These are phyloP conservation scores for Gymnopilus junonius DNA, from an alignment of 768 basidiomycete species.

Conservation along the genomic window DNA sequence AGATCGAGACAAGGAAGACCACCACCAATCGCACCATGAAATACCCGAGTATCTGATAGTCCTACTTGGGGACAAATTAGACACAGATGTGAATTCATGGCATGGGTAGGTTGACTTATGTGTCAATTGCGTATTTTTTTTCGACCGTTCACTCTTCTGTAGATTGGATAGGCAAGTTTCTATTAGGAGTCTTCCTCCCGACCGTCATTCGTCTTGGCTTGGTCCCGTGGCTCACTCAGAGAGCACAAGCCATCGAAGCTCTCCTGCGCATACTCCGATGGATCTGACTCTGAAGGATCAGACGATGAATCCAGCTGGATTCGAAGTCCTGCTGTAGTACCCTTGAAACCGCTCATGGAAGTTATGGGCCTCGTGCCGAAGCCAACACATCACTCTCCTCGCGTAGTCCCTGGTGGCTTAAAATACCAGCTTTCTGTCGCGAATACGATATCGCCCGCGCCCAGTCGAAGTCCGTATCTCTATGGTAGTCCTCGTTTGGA, in stretches of 20 bases:
- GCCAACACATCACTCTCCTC: slow-evolving; percentile 22
- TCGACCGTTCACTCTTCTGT: neutral
- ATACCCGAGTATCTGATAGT: slow-evolving; percentile 40
- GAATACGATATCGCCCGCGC: slow-evolving; percentile 22
- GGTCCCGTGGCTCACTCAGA: slow-evolving; percentile 42
- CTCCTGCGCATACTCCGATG: slow-evolving; percentile 17
- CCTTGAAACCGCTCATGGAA: slow-evolving; percentile 35
- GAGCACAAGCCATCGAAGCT: slow-evolving; percentile 21
- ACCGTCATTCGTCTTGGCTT: slow-evolving; percentile 44
- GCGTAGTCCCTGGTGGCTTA: slow-evolving; percentile 28
- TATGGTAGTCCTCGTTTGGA: slow-evolving; percentile 32
- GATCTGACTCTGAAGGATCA: slow-evolving; percentile 25
- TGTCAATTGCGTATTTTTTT: neutral
- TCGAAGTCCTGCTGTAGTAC: slow-evolving; percentile 35
- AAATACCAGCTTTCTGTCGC: slow-evolving; percentile 21
- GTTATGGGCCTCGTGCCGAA: slow-evolving; percentile 29
- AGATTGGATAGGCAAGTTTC: slow-evolving; percentile 40
- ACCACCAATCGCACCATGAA: neutral
- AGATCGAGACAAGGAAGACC: slow-evolving; percentile 3
- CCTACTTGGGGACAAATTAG: slow-evolving; percentile 40
- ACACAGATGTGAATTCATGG: slow-evolving; percentile 41
- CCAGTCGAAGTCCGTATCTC: slow-evolving; percentile 30
- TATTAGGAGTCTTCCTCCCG: slow-evolving; percentile 27
- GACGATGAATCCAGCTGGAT: slow-evolving; percentile 37
- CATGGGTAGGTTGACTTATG: slow-evolving; percentile 41